Base-by-base conservation (phyloP, 352 stramenopile genomes). In the Phytophthora pseudosyringae region DNA sequence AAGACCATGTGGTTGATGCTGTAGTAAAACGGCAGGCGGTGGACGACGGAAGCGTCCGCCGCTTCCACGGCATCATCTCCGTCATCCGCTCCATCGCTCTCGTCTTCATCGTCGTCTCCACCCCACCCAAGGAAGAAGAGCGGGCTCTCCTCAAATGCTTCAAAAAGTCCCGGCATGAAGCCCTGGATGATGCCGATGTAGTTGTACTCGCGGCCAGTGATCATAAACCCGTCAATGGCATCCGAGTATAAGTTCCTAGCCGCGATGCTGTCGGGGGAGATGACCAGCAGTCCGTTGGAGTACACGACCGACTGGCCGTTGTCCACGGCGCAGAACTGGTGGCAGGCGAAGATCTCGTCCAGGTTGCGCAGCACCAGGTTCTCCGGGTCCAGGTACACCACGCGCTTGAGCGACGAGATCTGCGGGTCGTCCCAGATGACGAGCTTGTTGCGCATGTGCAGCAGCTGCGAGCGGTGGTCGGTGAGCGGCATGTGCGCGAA, bases 1-100 rank as follows among this genome's bases (percentile, higher is more conserved):
- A 91, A 94, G 59, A 94, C 83, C 83, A 94, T 93, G 80, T 94
- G 86, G 64, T 94, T 94, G 66, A 94, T 90, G 46, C 81, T 91
- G 71, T 93, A 94, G 69, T 89, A 91, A 58, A 94, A 94, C 40
- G 83, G 86, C 60, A 94, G 64, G 13, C 83, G 81, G 38, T 86
- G 77, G 18, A 91, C 85, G 28, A 91, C 77, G 11, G 78, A 88
- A 31, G 74, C 69, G 32, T 75, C 69, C 38, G 56, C 52, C 25
- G 38, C 9, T 48, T 66, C 75, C 36, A 36, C 52, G 28, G 56
- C 59, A 28, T 76, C 63, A 16, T 76, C 68, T 0, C 64, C 69
- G 31, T 74, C 60, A 15, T 85, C 69, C 1, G 55, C 63, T 26
- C 41, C 62, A 1, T 80, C 68, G 12, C 65, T 79, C 7, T 65